These are phyloP conservation scores for Kodamaea alishanica DNA, from an alignment of 1,139 yeast genomes.

Conservation along the genomic window DNA sequence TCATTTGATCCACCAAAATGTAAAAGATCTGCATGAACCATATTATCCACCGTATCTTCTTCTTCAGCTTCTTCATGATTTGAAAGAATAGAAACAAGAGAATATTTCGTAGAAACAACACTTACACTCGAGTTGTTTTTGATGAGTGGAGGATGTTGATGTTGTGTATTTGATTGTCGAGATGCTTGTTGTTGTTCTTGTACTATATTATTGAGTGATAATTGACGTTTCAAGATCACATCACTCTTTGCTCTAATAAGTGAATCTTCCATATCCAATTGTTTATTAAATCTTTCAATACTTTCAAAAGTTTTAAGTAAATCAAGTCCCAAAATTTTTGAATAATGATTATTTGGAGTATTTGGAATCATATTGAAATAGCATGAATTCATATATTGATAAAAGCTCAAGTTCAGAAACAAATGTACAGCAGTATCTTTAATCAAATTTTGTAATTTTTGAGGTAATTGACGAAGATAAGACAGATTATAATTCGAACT, in stretches of 20 bases:
- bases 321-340: conserved; percentile 35
- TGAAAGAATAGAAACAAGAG: conserved; percentile 14
- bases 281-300: conserved; percentile 30
- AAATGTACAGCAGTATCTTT: conserved; percentile 30
- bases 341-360: conserved; percentile 36
- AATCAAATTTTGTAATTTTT: conserved; percentile 35
- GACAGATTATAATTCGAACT: conserved; percentile 22
- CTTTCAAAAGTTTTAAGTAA: conserved; percentile 40
- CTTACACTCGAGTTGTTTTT: conserved; percentile 15
- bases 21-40: conserved; percentile 5
- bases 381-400: conserved; percentile 42
- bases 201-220: conserved; percentile 28
- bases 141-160: conserved; percentile 3
- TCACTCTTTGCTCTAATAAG: conserved; percentile 32
- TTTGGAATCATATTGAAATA: conserved; percentile 37
- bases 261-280: conserved; percentile 26
- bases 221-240: conserved; percentile 31
- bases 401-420: conserved; percentile 34
- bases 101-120: conserved; percentile 13
- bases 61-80: conserved; percentile 16
- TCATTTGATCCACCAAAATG: conserved; percentile 5
- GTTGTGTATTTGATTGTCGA: background rate
- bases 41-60: conserved; percentile 9
- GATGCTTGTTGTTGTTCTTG: background rate
- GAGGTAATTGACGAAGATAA: conserved; percentile 31